Evolutionary conservation across 2,329 filamentous ascomycete genomes (phyloP).

Genomic region (Trichothecium roseum): DNA sequence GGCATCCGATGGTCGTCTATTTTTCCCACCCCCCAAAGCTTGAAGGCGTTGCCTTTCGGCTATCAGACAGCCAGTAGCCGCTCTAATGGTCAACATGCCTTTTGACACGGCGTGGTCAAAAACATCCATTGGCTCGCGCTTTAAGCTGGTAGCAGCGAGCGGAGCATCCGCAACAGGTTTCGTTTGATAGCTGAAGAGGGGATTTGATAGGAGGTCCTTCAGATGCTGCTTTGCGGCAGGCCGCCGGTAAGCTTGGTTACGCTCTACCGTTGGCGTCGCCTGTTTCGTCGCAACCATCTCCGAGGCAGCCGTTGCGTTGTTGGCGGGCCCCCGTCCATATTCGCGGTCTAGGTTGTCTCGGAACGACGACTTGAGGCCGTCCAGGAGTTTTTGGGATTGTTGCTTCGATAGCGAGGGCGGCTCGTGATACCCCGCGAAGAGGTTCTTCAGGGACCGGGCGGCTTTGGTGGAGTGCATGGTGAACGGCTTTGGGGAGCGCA

Average conservation of each 20-base stretch:
- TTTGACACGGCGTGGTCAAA: slow-evolving; percentile 45
- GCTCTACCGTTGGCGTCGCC: background rate
- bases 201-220: slow-evolving; percentile 46
- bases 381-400: slow-evolving; percentile 44
- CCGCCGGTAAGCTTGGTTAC: slow-evolving; percentile 15
- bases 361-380: slow-evolving; percentile 46
- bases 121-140: slow-evolving; percentile 38
- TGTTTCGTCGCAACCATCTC: background rate
- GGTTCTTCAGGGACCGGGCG: slow-evolving; percentile 23
- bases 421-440: slow-evolving; percentile 35
- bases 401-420: slow-evolving; percentile 38
- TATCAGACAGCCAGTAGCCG: slow-evolving; percentile 43
- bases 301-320: slow-evolving; percentile 8
- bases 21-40: slow-evolving; percentile 2
- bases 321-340: slow-evolving; percentile 33
- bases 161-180: slow-evolving; percentile 9
- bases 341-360: slow-evolving; percentile 47
- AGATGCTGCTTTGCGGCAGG: slow-evolving; percentile 35
- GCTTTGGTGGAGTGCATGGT: slow-evolving; percentile 28
- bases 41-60: slow-evolving; percentile 33
- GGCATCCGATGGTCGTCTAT: slow-evolving; percentile 19
- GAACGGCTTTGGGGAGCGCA: background rate
- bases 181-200: slow-evolving; percentile 35
- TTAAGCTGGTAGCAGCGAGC: slow-evolving; percentile 8
- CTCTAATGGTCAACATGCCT: slow-evolving; percentile 44